These are phyloP conservation scores for Gastrodia elata DNA, from an alignment of 106 monocot species.

Conservation along the genomic window DNA sequence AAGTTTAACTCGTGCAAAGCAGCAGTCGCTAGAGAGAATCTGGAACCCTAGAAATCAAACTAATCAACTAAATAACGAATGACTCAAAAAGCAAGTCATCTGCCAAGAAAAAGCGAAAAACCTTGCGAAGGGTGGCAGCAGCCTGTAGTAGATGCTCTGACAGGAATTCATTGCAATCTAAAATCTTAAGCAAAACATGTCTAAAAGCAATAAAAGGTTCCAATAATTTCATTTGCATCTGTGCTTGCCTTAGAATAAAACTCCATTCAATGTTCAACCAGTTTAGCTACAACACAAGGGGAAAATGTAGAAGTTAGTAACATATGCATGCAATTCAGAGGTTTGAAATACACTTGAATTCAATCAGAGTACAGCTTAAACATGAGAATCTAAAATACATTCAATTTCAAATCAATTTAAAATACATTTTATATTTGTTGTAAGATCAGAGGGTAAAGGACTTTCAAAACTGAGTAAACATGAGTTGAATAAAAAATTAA, in stretches of 20 bases:
- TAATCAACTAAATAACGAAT: slow-evolving; percentile 1
- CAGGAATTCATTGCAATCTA: slow-evolving; percentile 67
- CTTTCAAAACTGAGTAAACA: too few relatives aligned
- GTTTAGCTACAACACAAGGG: slow-evolving; percentile 34
- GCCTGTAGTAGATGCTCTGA: slow-evolving; percentile 72
- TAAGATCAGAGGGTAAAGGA: too few relatives aligned
- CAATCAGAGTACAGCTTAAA: background rate
- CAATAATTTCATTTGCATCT: slow-evolving; percentile 63
- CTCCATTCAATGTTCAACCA: slow-evolving; percentile 64
- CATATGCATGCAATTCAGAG: background rate
- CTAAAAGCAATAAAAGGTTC: slow-evolving; percentile 91
- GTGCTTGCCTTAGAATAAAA: slow-evolving; percentile 46
- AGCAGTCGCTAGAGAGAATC: slow-evolving; percentile 80
- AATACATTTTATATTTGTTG: too few relatives aligned
- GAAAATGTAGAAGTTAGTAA: background rate
- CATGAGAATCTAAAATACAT: background rate
- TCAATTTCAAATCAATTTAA: too few relatives aligned
- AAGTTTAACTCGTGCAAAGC: slow-evolving; percentile 88
- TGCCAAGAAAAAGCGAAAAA: slow-evolving; percentile 12
- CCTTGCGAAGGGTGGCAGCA: slow-evolving; percentile 84
- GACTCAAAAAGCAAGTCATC: background rate
- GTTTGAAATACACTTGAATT: background rate
- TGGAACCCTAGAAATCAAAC: slow-evolving; percentile 52
- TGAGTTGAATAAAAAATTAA: too few relatives aligned
- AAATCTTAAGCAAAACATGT: slow-evolving; percentile 68